A percentile compares a stretch with the other conserved stretches of the same genome.
Conservation (phyloP, 768 basidiomycete genomes). For the Tylopilus plumbeoviolaceoides region DNA sequence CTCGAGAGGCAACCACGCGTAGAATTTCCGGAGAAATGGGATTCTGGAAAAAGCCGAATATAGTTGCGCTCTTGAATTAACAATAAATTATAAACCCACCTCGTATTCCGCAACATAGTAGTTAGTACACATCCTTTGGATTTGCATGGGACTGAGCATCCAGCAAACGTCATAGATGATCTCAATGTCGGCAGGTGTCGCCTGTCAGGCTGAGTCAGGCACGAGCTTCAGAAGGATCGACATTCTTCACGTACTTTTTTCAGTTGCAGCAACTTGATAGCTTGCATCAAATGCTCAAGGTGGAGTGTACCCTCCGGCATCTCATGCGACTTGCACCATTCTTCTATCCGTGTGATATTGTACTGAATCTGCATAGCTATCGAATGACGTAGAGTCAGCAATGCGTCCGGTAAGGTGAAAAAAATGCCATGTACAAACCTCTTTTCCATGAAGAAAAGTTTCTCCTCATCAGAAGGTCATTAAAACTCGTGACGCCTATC, state of each 20-base stretch:
- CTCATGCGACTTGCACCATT: constrained; percentile 99
- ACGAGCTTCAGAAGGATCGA: constrained; percentile 4
- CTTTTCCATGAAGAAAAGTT: constrained; percentile 99
- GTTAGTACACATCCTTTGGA: constrained; percentile 98
- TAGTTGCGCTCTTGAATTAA: not conserved
- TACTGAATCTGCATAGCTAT: constrained; percentile 99
- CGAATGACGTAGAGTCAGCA: constrained; percentile 1
- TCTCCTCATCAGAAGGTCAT: constrained; percentile 95
- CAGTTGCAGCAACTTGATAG: constrained; percentile 93
- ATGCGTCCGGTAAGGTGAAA: not conserved
- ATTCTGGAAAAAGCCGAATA: constrained; percentile 47
- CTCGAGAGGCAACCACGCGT: constrained; percentile 92
- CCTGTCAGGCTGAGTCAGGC: constrained; percentile 40
- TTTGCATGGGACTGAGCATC: constrained; percentile 99
- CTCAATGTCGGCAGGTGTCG: constrained; percentile 92
- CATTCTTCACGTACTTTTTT: constrained; percentile 70
- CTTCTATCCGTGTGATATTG: constrained; percentile 95
- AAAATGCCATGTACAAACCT: constrained; percentile 48
- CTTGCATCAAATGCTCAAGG: constrained; percentile 98
- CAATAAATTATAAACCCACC: constrained; percentile 40
- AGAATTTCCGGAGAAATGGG: constrained; percentile 97
- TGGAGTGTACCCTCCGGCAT: constrained; percentile 99
- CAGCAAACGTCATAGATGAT: constrained; percentile 99
- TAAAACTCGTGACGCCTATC: constrained; percentile 95
- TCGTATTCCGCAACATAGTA: constrained; percentile 99